Base-by-base conservation (phyloP, 2,329 filamentous ascomycete species). In the Fusarium heterosporum region DNA sequence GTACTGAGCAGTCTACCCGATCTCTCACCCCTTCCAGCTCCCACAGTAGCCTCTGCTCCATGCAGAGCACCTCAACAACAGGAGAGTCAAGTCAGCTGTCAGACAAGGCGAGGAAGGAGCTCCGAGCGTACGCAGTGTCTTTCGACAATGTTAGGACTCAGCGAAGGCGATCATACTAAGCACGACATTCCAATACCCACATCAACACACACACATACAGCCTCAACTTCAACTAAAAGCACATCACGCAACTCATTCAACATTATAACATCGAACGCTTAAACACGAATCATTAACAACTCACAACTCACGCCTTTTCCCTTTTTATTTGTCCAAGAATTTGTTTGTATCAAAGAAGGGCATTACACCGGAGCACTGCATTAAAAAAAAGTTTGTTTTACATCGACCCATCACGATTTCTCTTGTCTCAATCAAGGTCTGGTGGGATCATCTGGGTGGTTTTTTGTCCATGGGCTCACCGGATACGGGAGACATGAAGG, bases 51-150 rank as follows among this genome's bases (percentile, higher is more conserved):
- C 86, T 97, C 53, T 92, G 89, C 75, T 97, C 93, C 28, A 87
- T 94, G 74, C 86, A 87, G 69, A 92, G 89, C 78, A 84, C 82
- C 51, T 78, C 84, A 26, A 87, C 86, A 57, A 78, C 78, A 49
- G 83, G 83, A 71, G 87, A 88, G 57, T 77, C 80, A 22, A 78
- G 77, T 41, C 83, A 86, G 46, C 82, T 97, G 67, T 93, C 93
- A 5, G 89, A 92, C 68, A 90, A 91, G 78, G 90, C 92, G 28
- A 89, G 88, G 73, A 89, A 87, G 78, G 93, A 97, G 77, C 86
- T 97, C 34, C 89, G 90, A 75, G 90, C 91, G 70, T 97, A 97
- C 78, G 92, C 92, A 69, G 92, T 90, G 75, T 93, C 91, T 3
- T 97, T 97, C 76, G 94, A 97, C 78, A 91, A 93, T 69, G 89